A percentile compares a stretch with the other conserved stretches of the same genome.
These are phyloP conservation scores for Trametes sp. DNA, from an alignment of 1,284 basidiomycete species.

Conservation along the genomic window DNA sequence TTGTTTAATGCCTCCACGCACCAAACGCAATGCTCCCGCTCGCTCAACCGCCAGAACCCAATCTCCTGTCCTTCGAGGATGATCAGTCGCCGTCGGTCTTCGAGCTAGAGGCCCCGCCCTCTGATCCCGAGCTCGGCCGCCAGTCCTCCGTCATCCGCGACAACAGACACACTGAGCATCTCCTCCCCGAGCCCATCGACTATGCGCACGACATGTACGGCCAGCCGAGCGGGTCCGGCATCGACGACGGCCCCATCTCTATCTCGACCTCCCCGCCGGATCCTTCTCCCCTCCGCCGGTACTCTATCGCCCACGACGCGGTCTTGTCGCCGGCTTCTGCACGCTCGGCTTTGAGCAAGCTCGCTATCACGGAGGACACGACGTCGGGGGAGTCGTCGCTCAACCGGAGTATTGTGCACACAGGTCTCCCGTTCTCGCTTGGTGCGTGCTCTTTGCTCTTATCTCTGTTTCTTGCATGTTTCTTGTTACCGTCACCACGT, in stretches of 20 bases:
- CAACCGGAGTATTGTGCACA: slow-evolving; percentile 33
- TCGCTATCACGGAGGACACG: slow-evolving; percentile 18
- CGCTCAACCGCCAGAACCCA: slow-evolving; percentile 19
- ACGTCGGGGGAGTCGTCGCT: slow-evolving; percentile 28
- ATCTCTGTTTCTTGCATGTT: background rate
- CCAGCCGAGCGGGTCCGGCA: slow-evolving; percentile 25
- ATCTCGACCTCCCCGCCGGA: slow-evolving; percentile 26
- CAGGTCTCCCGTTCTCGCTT: slow-evolving; percentile 39
- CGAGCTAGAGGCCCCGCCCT: slow-evolving; percentile 28
- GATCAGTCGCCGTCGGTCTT: slow-evolving; percentile 23
- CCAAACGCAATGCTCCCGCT: slow-evolving; percentile 38
- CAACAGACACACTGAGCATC: too few species aligned
- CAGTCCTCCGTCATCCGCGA: slow-evolving; percentile 24
- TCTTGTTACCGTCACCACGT: too few species aligned
- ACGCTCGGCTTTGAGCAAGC: slow-evolving; percentile 16
- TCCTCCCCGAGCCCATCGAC: slow-evolving; percentile 1
- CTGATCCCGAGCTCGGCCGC: slow-evolving; percentile 29
- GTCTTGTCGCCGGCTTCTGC: background rate
- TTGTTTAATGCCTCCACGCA: slow-evolving; percentile 42
- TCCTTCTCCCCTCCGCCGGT: slow-evolving; percentile 21
- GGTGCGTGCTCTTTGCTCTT: slow-evolving; percentile 41
- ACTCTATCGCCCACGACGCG: slow-evolving; percentile 16
- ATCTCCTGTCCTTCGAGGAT: slow-evolving; percentile 27
- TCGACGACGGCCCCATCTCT: slow-evolving; percentile 30
- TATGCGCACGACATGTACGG: slow-evolving; percentile 18